These are phyloP conservation scores for Quercus cerris DNA, from an alignment of 306 rosid species.

Conservation along the genomic window DNA sequence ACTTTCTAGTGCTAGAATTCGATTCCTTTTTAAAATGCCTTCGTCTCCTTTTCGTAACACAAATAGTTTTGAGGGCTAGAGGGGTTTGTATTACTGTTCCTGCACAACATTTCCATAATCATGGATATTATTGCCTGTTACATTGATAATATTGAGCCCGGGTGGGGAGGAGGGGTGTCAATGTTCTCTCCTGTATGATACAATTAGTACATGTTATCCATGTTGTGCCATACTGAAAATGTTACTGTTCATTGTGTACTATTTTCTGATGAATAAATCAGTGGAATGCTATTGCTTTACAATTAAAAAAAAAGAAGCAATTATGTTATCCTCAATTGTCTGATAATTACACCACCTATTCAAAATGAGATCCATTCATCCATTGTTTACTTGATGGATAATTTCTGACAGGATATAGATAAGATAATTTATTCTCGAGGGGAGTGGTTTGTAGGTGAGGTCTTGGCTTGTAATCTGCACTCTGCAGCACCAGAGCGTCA, in stretches of 20 bases:
- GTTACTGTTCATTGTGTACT: background rate
- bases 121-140: background rate
- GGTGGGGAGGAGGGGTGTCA: background rate
- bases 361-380: too few relatives aligned
- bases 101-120: background rate
- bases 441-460: background rate
- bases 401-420: background rate
- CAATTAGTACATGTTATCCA: background rate
- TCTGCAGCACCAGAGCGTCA: background rate
- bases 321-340: background rate
- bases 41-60: background rate
- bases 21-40: background rate
- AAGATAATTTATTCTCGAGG: background rate
- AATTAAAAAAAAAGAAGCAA: background rate
- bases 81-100: background rate
- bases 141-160: background rate
- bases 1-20: background rate
- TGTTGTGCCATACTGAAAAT: background rate
- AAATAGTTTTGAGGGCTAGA: background rate
- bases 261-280: background rate
- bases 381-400: background rate
- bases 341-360: background rate
- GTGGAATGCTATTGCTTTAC: background rate
- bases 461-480: background rate
- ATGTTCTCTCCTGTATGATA: background rate